Evolutionary conservation across 2,329 filamentous ascomycete species (phyloP), one percentile per base, ranked within the genome.

Genomic region (Eurotiales sp.): DNA sequence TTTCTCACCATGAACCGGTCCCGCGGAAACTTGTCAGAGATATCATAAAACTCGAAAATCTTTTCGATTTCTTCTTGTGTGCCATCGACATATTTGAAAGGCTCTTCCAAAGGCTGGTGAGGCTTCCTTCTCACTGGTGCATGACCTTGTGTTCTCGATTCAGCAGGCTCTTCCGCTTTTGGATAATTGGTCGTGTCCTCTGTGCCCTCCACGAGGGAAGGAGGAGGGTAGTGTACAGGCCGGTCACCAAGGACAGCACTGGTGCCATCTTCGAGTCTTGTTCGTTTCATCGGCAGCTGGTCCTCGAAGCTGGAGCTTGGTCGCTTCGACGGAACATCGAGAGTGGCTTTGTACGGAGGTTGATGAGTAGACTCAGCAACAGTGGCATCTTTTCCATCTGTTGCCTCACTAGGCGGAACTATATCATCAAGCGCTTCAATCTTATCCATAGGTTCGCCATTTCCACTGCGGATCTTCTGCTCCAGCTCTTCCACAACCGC

Each of bases 1-100:
- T 99, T 99, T 62, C 93, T 88, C 47, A 99, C 93, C 85, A 99
- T 88, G 76, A 93, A 99, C 51, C 92, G 85, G 69, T 95, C 88
- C 19, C 85, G 79, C 0, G 93, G 93, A 76, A 99, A 99, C 43
- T 86, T 85, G 0, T 83, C 70, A 0, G 89, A 91, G 56, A 97
- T 78, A 48, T 86, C 79, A 75, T 97, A 99, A 73, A 97, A 97
- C 2, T 81, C 70, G 62, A 85, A 86, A 64, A 99, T 92, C 50
- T 80, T 78, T 55, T 83, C 69, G 49, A 99, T 85, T 54, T 93
- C 88, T 2, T 83, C 75, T 66, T 96, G 88, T 22, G 86, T 79
- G 0, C 83, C 72, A 8, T 84, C 71, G 36, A 99, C 80, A 66
- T 90, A 99, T 67, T 96, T 96, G 79, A 96, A 99, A 4, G 91